A percentile compares a stretch with the other conserved stretches of the same genome.
Evolutionary conservation across 441 rosid species (phyloP).

Genomic region (Capsella rubella): DNA sequence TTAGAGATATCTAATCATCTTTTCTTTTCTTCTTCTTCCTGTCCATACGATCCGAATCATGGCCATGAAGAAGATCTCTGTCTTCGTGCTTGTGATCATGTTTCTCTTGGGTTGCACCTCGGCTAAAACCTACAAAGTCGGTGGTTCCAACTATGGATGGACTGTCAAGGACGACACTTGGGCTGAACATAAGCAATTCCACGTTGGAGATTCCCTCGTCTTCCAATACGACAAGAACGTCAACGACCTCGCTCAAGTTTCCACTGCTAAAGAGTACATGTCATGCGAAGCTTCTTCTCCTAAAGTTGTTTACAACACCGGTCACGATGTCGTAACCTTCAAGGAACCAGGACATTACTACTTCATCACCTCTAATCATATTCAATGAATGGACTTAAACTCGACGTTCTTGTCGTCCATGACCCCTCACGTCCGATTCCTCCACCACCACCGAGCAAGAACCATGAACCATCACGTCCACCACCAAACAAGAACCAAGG

Average conservation of each 20-base stretch:
- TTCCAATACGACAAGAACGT: background rate
- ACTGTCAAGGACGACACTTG: background rate
- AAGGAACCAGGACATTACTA: background rate
- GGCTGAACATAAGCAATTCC: background rate
- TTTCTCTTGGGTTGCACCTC: background rate
- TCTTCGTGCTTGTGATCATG: background rate
- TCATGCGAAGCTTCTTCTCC: background rate
- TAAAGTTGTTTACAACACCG: background rate
- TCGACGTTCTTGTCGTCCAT: no score
- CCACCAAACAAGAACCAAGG: no score
- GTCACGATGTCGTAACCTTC: background rate
- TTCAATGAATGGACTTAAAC: conserved; percentile 4
- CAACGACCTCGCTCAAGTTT: background rate
- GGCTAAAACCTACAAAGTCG: background rate
- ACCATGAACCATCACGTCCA: background rate
- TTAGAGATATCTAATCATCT: background rate
- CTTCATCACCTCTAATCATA: conserved; percentile 16
- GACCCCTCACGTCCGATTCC: no score
- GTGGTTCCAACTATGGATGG: background rate
- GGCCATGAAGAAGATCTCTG: background rate
- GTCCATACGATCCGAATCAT: background rate
- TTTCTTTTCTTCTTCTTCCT: background rate
- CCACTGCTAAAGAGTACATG: background rate
- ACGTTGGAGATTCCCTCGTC: background rate
- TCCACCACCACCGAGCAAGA: background rate